Evolutionary conservation across 1,139 yeast species (phyloP), one percentile per base, ranked within the genome.

Genomic region (Scheffersomyces titani): DNA sequence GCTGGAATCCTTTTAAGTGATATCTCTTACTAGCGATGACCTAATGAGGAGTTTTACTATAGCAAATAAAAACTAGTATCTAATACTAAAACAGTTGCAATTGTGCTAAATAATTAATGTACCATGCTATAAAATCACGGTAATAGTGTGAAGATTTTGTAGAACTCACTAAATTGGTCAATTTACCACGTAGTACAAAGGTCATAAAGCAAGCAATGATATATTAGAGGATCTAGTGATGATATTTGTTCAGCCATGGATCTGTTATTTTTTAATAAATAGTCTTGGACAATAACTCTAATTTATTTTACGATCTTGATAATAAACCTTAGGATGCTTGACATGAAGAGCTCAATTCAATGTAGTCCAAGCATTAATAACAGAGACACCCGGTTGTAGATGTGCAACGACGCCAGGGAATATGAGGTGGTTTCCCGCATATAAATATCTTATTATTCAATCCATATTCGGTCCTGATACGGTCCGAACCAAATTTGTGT

Each of bases 1-100:
- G 55, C 18, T 58, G 61, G 61, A 56, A 53, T 48, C 22, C 20
- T n/a, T 52, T 49, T 19, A 51, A 49, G 21, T 48, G 50, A 46
- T 19, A 6, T 30, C 16, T 30, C 13, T 13, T 30, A 11, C 11
- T 30, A 9, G 4, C 40, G 3, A 3, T 11, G 13, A 11, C n/a
- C n/a, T n/a, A n/a, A n/a, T n/a, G n/a, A n/a, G n/a, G n/a, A n/a
- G n/a, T n/a, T n/a, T 30, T 30, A 30, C 13, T 13, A 30, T 30
- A 7, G 40, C 16, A 9, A 11, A 7, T 6, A 5, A 9, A 30
- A 9, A 16, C 40, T 30, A 16, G 7, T 11, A 22, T 22, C 24
- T 22, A 22, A 11, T 30, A 11, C 40, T 30, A 30, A 30, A 11
- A 16, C 40, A 30, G 13, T 30, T 30, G 40, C 2, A 30, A 13